Evolutionary conservation across 176 grass and related monocot genomes (phyloP).

Genomic region (Juncus inflexus): DNA sequence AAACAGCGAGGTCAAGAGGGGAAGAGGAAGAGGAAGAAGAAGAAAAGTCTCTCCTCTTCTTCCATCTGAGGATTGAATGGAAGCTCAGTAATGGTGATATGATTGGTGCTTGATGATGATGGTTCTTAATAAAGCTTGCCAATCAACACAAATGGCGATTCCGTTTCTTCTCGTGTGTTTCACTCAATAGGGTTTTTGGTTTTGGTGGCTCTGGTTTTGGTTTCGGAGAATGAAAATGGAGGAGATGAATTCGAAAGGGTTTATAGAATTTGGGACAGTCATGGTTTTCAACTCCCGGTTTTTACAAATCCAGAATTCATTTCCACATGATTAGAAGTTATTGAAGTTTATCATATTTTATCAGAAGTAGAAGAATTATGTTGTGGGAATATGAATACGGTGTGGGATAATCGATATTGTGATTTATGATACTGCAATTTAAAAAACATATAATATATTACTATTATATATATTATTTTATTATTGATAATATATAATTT

Average conservation of each 20-base stretch:
- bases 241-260: background rate
- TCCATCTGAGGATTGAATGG: conserved; percentile 23
- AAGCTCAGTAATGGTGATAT: conserved; percentile 20
- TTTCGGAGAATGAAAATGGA: conserved; percentile 6
- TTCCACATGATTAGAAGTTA: too few relatives aligned
- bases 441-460: too few relatives aligned
- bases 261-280: conserved; percentile 1
- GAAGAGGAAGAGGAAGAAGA: conserved; percentile 27
- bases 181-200: conserved; percentile 23
- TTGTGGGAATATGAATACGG: too few relatives aligned
- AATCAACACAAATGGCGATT: background rate
- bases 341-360: too few relatives aligned
- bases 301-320: too few relatives aligned
- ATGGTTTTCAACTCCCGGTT: too few relatives aligned
- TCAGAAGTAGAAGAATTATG: too few relatives aligned
- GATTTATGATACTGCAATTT: too few relatives aligned
- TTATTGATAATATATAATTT: too few relatives aligned
- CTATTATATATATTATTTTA: too few relatives aligned
- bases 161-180: background rate
- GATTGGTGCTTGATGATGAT: background rate
- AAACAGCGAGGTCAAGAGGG: background rate
- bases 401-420: too few relatives aligned
- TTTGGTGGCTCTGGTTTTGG: background rate
- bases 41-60: conserved; percentile 32
- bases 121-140: background rate